phyloP scores from a whole-genome alignment of 148 eudicot genomes.

The Arctostaphylos glauca region DNA sequence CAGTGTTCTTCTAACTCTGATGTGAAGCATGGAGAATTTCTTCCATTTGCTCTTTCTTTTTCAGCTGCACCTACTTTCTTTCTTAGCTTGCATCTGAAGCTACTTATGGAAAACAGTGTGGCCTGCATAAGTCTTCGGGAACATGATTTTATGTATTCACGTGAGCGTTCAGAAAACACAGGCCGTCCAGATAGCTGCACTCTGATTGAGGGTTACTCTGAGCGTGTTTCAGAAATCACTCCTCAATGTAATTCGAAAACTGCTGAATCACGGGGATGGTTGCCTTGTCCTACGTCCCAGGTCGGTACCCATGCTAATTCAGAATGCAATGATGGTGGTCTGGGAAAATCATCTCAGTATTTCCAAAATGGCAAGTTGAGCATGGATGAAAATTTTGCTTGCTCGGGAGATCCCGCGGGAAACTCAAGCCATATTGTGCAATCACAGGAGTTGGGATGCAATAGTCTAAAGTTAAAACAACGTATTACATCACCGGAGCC shows the following conservation, averaged over 20 bases:
- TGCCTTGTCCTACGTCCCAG: conserved; percentile 18
- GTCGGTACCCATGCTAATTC: conserved; percentile 19
- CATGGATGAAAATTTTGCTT: conserved; percentile 13
- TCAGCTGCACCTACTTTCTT: conserved; percentile 70
- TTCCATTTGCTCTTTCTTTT: conserved; percentile 64
- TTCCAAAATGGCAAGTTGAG: conserved; percentile 17
- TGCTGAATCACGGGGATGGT: conserved; percentile 19
- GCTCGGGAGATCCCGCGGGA: conserved; percentile 21
- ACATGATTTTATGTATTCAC: conserved; percentile 30
- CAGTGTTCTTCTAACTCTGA: conserved; percentile 26
- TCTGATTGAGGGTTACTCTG: conserved; percentile 23
- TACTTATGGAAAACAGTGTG: conserved; percentile 67
- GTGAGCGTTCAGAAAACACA: conserved; percentile 28
- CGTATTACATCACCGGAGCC: conserved; percentile 19
- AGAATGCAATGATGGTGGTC: conserved; percentile 27
- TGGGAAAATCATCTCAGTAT: conserved; percentile 22
- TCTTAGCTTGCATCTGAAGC: conserved; percentile 66
- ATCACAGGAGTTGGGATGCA: conserved; percentile 22
- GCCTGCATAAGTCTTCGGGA: conserved; percentile 43
- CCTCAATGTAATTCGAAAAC: conserved; percentile 23
- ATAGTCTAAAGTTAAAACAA: conserved; percentile 15
- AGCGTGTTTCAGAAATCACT: conserved; percentile 23
- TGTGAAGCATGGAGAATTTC: conserved; percentile 42
- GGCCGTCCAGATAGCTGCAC: conserved; percentile 18
- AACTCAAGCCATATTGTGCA: conserved; percentile 18